phyloP scores from a whole-genome alignment of 768 basidiomycete genomes.

The Ramaria rubella region DNA sequence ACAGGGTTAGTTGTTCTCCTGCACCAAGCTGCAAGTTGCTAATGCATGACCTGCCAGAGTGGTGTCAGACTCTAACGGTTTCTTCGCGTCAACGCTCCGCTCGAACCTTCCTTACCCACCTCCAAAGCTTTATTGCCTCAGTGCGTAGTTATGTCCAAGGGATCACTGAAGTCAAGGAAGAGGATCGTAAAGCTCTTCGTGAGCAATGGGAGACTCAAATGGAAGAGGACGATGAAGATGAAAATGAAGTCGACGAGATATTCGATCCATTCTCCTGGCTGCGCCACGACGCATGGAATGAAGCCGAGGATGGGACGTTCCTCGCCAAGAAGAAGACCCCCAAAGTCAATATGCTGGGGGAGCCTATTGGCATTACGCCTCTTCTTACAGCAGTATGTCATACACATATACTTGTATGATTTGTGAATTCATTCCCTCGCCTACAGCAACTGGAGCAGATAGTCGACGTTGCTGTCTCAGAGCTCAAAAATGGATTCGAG shows the following conservation, averaged over 20 bases:
- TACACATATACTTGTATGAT: background rate
- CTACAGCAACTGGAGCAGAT: conserved; percentile 41
- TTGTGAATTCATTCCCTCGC: background rate
- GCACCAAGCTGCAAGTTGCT: background rate
- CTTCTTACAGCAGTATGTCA: conserved; percentile 34
- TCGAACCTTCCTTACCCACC: conserved; percentile 38
- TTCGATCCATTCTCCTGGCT: background rate
- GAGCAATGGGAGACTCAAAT: conserved; percentile 33
- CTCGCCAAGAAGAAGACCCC: conserved; percentile 21
- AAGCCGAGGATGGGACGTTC: background rate
- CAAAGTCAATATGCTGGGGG: conserved; percentile 38
- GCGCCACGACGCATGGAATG: background rate
- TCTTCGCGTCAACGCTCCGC: conserved; percentile 44
- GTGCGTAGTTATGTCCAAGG: conserved; percentile 45
- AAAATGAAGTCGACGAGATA: conserved; percentile 13
- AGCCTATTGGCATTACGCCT: conserved; percentile 41
- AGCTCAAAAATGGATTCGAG: conserved; percentile 42
- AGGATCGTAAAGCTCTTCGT: conserved; percentile 44
- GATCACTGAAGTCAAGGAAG: conserved; percentile 44
- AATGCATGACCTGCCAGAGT: conserved; percentile 21
- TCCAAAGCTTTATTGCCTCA: conserved; percentile 43
- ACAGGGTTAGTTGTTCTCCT: conserved; percentile 22
- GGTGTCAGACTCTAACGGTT: conserved; percentile 51
- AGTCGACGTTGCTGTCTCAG: conserved; percentile 38
- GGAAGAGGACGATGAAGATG: conserved; percentile 28